Conservation (phyloP, 2,329 filamentous ascomycete genomes). For the Monosporascus sp. region DNA sequence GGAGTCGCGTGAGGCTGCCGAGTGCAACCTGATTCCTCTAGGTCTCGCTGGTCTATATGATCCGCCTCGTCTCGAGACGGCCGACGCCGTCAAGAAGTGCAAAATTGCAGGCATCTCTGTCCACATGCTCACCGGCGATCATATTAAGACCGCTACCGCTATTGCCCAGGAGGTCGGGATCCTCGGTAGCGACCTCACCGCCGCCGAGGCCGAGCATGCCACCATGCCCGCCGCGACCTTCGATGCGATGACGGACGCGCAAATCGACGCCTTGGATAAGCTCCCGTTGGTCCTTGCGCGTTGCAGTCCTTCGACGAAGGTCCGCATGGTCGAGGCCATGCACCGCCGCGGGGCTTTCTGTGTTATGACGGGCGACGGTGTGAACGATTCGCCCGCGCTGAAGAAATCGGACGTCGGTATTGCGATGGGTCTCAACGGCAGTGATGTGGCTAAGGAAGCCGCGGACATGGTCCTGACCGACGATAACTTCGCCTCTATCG, state of each 20-base stretch:
- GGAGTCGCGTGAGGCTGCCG: constrained; percentile 48
- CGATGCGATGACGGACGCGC: constrained; percentile 54
- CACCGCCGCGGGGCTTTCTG: constrained; percentile 64
- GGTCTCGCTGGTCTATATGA: constrained; percentile 70
- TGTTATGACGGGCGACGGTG: constrained; percentile 72
- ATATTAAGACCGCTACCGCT: constrained; percentile 62
- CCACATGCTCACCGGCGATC: constrained; percentile 67
- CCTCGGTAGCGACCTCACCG: constrained; percentile 33
- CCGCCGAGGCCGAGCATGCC: constrained; percentile 35
- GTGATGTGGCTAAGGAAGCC: constrained; percentile 73
- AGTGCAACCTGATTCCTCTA: constrained; percentile 57
- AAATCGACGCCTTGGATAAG: constrained; percentile 57
- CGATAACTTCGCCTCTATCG: constrained; percentile 80
- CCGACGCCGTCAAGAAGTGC: constrained; percentile 54
- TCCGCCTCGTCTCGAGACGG: constrained; percentile 64
- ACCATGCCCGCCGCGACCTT: constrained; percentile 62
- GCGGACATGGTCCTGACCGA: constrained; percentile 85
- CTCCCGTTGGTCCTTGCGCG: constrained; percentile 65
- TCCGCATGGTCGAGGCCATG: constrained; percentile 72
- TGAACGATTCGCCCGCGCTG: constrained; percentile 69
- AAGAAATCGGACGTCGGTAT: constrained; percentile 72
- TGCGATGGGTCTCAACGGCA: constrained; percentile 67
- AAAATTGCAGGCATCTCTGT: constrained; percentile 59
- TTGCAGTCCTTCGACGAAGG: constrained; percentile 66
- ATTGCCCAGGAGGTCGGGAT: constrained; percentile 65